Evolutionary conservation across 2,329 filamentous ascomycete species (phyloP), one percentile per base, ranked within the genome.

Genomic region (Colletotrichum tofieldiae): DNA sequence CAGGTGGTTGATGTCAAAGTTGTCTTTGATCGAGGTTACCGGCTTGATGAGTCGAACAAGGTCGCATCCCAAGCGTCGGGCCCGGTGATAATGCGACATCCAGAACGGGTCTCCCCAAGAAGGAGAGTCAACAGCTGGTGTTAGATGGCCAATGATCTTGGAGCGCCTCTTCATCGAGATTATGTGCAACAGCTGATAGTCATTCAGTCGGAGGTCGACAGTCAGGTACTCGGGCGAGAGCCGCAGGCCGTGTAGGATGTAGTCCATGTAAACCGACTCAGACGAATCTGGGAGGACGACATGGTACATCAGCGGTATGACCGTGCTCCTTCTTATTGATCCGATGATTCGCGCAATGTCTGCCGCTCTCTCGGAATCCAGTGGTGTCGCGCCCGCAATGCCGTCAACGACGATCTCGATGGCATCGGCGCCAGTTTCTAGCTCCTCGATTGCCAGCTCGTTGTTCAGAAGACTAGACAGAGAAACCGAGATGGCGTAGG

Each of bases 361-460:
- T 63, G 84, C 83, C 2, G 85, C 85, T 37, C 86, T 78, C 65
- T 79, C 77, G 65, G 78, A 65, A 65, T 76, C 62, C 75, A 77
- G 18, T 59, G 77, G 49, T 4, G 49, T 41, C 9, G 66, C 49
- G 16, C 61, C 71, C 16, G 74, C 75, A 37, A 73, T 69, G 12
- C 61, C 37, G 67, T 88, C 86, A 29, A 92, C 82, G 18, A 88
- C 84, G 5, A 93, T 82, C 76, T 93, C 91, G 41, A 93, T 88
- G 7, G 91, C 91, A 79, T 94, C 92, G 3, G 87, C 88, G 5
- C 90, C 91, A n/a, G 87, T 87, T 71, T 93, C 91, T 26, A 92
- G 81, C 35, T 90, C 88, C 75, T 93, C 90, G 14, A 93, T 86
- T 69, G 93, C 89, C 26, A 91, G 76, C 1, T 86, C 81, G 14